These are phyloP conservation scores for Pleurozium schreberi DNA, from an alignment of 225 moss, liverwort and hornwort genomes.

Conservation along the genomic window DNA sequence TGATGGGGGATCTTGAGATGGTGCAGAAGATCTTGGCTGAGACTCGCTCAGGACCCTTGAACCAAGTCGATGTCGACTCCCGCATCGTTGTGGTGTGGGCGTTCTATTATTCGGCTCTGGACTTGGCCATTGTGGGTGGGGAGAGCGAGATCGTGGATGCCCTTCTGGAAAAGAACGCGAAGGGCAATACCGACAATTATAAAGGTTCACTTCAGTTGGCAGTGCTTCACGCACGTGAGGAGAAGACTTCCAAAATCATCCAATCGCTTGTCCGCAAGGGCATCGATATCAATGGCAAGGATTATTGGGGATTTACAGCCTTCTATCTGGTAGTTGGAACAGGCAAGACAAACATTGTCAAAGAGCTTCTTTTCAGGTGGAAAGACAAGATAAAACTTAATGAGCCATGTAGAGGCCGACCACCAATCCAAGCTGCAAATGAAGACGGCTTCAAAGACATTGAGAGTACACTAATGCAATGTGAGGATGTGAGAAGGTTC, in stretches of 20 bases:
- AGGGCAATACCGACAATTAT: fast-evolving
- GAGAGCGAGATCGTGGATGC: not conserved
- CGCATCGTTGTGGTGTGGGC: too few species aligned
- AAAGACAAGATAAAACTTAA: not conserved
- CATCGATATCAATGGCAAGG: fast-evolving
- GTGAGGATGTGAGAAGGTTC: not conserved
- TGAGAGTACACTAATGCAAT: not conserved
- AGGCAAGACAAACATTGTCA: not conserved
- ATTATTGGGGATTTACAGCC: fast-evolving
- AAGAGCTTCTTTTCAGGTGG: not conserved
- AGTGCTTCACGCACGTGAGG: fast-evolving
- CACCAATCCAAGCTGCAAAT: not conserved
- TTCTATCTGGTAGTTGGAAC: not conserved
- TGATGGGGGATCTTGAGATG: not conserved
- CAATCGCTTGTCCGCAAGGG: not conserved
- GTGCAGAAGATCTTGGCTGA: not conserved
- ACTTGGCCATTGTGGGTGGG: not conserved
- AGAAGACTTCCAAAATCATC: not conserved
- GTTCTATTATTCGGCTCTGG: not conserved
- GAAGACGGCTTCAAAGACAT: not conserved
- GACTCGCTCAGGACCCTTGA: fast-evolving
- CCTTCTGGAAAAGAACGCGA: not conserved
- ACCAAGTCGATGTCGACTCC: fast-evolving
- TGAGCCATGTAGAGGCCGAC: too few species aligned
- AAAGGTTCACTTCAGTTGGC: fast-evolving